phyloP scores from a whole-genome alignment of 352 stramenopile species.

The Phytophthora pini region DNA sequence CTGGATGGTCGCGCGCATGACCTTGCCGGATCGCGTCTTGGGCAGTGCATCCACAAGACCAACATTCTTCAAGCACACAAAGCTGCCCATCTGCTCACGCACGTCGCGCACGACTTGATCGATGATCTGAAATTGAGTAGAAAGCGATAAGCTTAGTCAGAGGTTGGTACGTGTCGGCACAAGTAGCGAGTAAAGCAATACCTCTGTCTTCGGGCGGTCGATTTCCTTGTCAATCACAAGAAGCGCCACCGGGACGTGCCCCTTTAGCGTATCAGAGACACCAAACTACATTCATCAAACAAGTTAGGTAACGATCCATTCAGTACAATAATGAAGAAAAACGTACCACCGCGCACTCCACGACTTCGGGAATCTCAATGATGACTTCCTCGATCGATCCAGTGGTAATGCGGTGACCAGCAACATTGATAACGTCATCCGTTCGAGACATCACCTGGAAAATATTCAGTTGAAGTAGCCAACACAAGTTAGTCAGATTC shows the following conservation, averaged over 20 bases:
- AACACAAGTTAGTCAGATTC: conserved; percentile 3
- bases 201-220: conserved; percentile 42
- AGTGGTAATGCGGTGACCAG: conserved; percentile 87
- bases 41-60: conserved; percentile 50
- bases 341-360: conserved; percentile 87
- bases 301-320: conserved; percentile 4
- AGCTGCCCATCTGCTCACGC: conserved; percentile 57
- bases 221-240: conserved; percentile 55
- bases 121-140: conserved; percentile 30
- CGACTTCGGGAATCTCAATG: conserved; percentile 79
- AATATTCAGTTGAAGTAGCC: conserved; percentile 2
- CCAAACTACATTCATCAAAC: conserved; percentile 42
- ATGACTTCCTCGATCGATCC: conserved; percentile 92
- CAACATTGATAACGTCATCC: conserved; percentile 93
- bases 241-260: conserved; percentile 50
- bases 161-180: background rate
- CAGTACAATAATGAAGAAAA: background rate
- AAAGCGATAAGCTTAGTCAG: conserved; percentile 2
- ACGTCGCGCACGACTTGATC: conserved; percentile 49
- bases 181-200: conserved; percentile 1
- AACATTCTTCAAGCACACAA: conserved; percentile 58
- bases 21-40: conserved; percentile 63
- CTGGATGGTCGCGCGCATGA: conserved; percentile 63
- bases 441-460: conserved; percentile 88
- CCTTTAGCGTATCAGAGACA: conserved; percentile 51